Conservation (phyloP, 78 protist genomes). For the Isochrysis galbana region DNA sequence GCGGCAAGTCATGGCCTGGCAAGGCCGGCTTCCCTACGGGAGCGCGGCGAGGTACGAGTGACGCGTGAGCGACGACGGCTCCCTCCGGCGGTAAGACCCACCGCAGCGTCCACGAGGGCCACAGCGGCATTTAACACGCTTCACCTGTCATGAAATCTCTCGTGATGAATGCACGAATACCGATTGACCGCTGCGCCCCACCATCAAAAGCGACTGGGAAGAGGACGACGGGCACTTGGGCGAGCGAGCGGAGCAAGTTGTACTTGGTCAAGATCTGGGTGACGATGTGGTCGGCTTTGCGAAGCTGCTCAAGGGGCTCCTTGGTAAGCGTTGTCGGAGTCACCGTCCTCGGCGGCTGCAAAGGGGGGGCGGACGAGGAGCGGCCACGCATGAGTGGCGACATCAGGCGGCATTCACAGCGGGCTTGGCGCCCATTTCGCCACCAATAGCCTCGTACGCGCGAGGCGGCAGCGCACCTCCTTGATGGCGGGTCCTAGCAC, state of each 20-base stretch:
- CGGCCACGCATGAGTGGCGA: no score
- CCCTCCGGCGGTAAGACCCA: not conserved
- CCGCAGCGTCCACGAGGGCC: not conserved
- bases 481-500: slow-evolving; percentile 61
- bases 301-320: slow-evolving; percentile 69
- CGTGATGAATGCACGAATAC: slow-evolving; percentile 44
- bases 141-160: slow-evolving; percentile 36
- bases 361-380: no score
- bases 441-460: no score
- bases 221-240: slow-evolving; percentile 79
- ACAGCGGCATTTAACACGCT: not conserved
- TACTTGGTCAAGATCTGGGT: slow-evolving; percentile 51
- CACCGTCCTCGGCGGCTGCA: slow-evolving; percentile 41
- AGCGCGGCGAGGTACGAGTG: not conserved
- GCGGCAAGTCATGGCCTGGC: slow-evolving; percentile 31
- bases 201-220: slow-evolving; percentile 31
- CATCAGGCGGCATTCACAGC: no score
- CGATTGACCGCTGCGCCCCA: slow-evolving; percentile 7
- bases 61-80: not conserved
- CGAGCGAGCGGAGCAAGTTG: slow-evolving; percentile 56
- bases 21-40: not conserved
- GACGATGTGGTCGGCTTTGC: slow-evolving; percentile 76
- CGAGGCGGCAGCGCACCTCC: no score
- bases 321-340: slow-evolving; percentile 70
- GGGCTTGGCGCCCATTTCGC: no score